Conservation (phyloP, 2,329 filamentous ascomycete species). For the Talaromyces rugulosus region DNA sequence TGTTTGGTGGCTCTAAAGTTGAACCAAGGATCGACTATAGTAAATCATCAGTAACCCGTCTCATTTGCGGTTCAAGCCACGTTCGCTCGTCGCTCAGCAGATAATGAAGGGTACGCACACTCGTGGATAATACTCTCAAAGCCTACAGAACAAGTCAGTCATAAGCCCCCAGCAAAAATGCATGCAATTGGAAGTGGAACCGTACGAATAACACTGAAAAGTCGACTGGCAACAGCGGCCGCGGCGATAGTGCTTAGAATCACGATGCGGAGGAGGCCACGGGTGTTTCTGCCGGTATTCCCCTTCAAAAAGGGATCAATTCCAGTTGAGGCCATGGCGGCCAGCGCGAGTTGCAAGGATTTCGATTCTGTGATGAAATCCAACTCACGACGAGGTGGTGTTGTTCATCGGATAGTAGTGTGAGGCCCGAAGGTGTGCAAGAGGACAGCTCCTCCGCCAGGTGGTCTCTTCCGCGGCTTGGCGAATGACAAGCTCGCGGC, state of each 20-base stretch:
- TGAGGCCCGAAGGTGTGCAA: slow-evolving; percentile 12
- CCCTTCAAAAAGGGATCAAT: slow-evolving; percentile 66
- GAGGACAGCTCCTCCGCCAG: slow-evolving; percentile 35
- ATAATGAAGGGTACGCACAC: slow-evolving; percentile 60
- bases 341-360: slow-evolving; percentile 26
- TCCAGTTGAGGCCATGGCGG: slow-evolving; percentile 44
- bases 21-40: slow-evolving; percentile 95
- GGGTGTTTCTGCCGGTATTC: slow-evolving; percentile 73
- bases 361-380: slow-evolving; percentile 25
- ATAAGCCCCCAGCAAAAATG: not conserved
- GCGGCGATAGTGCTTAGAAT: slow-evolving; percentile 90
- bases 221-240: slow-evolving; percentile 83
- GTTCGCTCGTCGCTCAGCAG: not conserved
- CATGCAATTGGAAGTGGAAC: slow-evolving; percentile 4
- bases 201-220: slow-evolving; percentile 98
- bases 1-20: slow-evolving; percentile 99
- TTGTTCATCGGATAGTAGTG: not conserved
- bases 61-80: not conserved
- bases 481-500: slow-evolving; percentile 19
- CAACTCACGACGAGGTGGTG: slow-evolving; percentile 7
- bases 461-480: slow-evolving; percentile 41
- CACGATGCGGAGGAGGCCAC: slow-evolving; percentile 79
- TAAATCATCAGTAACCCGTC: slow-evolving; percentile 9
- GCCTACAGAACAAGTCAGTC: slow-evolving; percentile 45
- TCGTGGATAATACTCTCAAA: slow-evolving; percentile 99